Conservation (phyloP, 331 rosid genomes). For the Malus hybrid region DNA sequence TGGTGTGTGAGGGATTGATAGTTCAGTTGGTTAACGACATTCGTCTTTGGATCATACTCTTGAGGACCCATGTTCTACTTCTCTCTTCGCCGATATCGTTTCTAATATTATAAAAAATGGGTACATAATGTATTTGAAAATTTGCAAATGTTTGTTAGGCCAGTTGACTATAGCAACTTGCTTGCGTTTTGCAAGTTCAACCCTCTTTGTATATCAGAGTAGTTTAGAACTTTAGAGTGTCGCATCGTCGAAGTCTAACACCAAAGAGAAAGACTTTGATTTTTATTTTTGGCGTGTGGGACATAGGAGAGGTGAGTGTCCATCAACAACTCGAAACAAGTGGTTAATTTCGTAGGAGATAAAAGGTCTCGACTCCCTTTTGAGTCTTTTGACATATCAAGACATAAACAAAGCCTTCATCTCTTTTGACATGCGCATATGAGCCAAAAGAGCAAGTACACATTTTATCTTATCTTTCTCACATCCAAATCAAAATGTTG, state of each 20-base stretch:
- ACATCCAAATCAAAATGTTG: not conserved
- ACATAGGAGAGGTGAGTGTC: not conserved
- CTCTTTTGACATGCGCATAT: not conserved
- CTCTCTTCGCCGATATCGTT: not conserved
- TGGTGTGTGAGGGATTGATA: no score
- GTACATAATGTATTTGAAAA: fast-evolving
- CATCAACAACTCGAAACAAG: not conserved
- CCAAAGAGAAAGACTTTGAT: not conserved
- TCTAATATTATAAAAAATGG: not conserved
- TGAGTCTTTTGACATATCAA: not conserved
- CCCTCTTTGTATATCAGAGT: no score
- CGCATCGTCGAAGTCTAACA: not conserved
- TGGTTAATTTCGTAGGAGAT: not conserved
- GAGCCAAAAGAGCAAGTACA: not conserved
- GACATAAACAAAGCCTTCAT: not conserved
- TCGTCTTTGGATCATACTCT: no score
- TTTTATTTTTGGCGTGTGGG: not conserved
- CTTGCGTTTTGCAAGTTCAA: no score
- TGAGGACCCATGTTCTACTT: not conserved
- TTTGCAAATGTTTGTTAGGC: not conserved
- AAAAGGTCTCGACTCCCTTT: not conserved
- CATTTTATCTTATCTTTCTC: not conserved
- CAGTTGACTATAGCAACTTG: not conserved
- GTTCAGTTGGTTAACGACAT: no score
- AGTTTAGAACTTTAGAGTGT: no score